Evolutionary conservation across 2,329 filamentous ascomycete genomes (phyloP), one percentile per base, ranked within the genome.

Genomic region (Trichoderma pleuroti): DNA sequence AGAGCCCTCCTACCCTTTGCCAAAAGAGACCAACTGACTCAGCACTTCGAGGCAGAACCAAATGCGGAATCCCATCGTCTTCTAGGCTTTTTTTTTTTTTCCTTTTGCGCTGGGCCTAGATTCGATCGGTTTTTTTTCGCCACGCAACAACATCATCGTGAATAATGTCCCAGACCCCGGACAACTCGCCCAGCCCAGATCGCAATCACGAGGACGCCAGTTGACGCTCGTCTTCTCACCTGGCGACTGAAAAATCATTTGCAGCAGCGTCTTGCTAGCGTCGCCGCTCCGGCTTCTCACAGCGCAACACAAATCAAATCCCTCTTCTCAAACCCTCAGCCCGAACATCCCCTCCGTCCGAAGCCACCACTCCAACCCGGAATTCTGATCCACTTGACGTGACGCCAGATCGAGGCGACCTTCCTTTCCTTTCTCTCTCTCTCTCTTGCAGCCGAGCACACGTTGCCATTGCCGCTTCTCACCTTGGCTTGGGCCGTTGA

Each of bases 341-440:
- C 64, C 68, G 64, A 65, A 72, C 71, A 72, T 72, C 74, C 74
- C 68, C 72, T 75, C 74, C 74, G 74, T 72, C 74, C 74, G 74
- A 75, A 74, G 74, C 70, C 73, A 72, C 67, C 42, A 67, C 63
- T 52, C 69, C 63, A 42, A 67, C 34, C 46, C 52, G 49, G 49
- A 28, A 52, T 39, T 24, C n/a, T 42, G 63, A 36, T 63, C 68
- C 68, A 70, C 68, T 70, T 63, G 60, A 64, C 60, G 49, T 65
- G 60, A 70, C 68, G 60, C 68, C 61, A 70, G 68, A 70, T 64
- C 68, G 60, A 60, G 67, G 16, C 57, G 63, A n/a, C n/a, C n/a
- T n/a, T n/a, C n/a, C 52, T 32, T 65, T 42, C 49, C 36, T 26
- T 28, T 42, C 30, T 7, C 4, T 46, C 24, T 28, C 59, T 36